A percentile compares a stretch with the other conserved stretches of the same genome.
phyloP scores from a whole-genome alignment of 192 early-diverging fungal species.

The Rhizophagus clarus region DNA sequence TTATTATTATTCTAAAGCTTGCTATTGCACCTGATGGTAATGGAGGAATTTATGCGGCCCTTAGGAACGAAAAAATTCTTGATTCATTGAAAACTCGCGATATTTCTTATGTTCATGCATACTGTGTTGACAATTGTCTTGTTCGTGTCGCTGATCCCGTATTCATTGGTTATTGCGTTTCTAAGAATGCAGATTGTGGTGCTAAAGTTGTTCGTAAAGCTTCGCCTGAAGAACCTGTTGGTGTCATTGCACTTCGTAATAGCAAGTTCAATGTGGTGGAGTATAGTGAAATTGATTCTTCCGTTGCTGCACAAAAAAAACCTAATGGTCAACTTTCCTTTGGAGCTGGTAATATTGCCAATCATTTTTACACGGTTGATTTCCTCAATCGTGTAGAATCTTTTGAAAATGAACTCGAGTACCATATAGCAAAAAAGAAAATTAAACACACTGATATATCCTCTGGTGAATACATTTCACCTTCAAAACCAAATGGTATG shows the following conservation, averaged over 20 bases:
- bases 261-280: constrained; percentile 87
- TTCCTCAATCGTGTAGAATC: constrained; percentile 86
- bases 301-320: constrained; percentile 69
- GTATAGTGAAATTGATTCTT: constrained; percentile 91
- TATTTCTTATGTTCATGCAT: constrained; percentile 88
- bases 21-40: constrained; percentile 89
- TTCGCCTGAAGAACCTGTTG: constrained; percentile 86
- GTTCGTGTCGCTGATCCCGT: constrained; percentile 96
- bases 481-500: constrained; percentile 90
- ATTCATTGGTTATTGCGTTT: constrained; percentile 92
- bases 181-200: constrained; percentile 89
- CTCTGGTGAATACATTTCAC: constrained; percentile 69
- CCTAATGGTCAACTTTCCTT: constrained; percentile 74
- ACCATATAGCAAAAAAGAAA: constrained; percentile 98
- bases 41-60: constrained; percentile 95
- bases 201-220: constrained; percentile 93
- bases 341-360: constrained; percentile 97
- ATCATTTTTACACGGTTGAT: constrained; percentile 95
- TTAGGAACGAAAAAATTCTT: constrained; percentile 81
- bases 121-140: constrained; percentile 98
- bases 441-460: constrained; percentile 87
- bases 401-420: constrained; percentile 85
- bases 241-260: constrained; percentile 92
- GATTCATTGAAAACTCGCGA: constrained; percentile 78
- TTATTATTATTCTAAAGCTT: constrained; percentile 76